Evolutionary conservation across 371 early-diverging fungal species (phyloP), one percentile per base, ranked within the genome.

Genomic region (Lichtheimia ramosa): DNA sequence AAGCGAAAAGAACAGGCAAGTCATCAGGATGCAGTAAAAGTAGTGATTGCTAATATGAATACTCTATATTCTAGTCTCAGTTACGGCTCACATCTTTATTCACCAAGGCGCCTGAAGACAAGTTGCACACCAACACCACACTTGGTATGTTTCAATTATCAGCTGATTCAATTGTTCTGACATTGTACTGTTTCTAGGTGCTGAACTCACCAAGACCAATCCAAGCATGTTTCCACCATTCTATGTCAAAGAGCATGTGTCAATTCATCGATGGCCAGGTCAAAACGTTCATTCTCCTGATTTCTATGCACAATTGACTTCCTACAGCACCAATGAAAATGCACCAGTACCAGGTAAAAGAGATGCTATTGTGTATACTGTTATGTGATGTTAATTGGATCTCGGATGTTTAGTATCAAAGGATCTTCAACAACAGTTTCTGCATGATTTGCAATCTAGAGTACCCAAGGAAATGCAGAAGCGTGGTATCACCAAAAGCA

Each of bases 191-290:
- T 34, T 8, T 6, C 20, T 51, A 58, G 61, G 14, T 42, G 18
- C 48, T 2, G 25, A 41, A 18, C 21, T 40, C 8, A 25, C 41
- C 49, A 56, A 42, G 27, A 55, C 64, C 25, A 68, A 76, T 1
- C 41, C n/a, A n/a, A 55, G 25, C 43, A 64, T 78, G 4, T 92
- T 92, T 62, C 84, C 84, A 2, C 86, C 88, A 14, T 91, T 91
- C 63, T 83, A 87, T 65, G 73, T 86, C 43, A 85, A 86, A 41
- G 78, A 79, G 14, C 62, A 81, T 54, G 81, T 87, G 1, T 69
- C 69, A 5, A 64, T 85, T 67, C 66, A 78, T 43, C 65, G 70
- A 7, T 61, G 71, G 49, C 70, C 74, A 48, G 56, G 3, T 72
- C 70, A 56, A 34, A 64, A 43, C 60, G 56, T 18, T 48, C 68